These are phyloP conservation scores for Penicillium tannophilum DNA, from an alignment of 495 filamentous ascomycete genomes.

Conservation along the genomic window DNA sequence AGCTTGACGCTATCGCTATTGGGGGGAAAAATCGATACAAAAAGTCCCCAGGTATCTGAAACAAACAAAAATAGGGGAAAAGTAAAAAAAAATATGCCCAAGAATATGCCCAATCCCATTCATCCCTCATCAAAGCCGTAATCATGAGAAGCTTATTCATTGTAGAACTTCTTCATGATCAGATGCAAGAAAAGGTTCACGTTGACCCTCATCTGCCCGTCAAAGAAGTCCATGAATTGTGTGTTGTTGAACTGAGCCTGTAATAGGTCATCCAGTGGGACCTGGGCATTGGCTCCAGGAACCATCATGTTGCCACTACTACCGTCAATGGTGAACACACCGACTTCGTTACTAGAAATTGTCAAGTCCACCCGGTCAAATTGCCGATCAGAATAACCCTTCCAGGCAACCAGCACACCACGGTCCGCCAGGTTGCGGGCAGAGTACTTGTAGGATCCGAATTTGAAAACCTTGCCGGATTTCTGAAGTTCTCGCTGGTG, in stretches of 20 bases:
- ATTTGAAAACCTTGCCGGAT: slow-evolving; percentile 89
- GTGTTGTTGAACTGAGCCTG: slow-evolving; percentile 96
- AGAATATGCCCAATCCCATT: slow-evolving; percentile 28
- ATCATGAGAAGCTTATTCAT: slow-evolving; percentile 40
- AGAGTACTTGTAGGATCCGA: slow-evolving; percentile 95
- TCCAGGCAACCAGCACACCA: slow-evolving; percentile 87
- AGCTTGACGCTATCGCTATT: slow-evolving; percentile 29
- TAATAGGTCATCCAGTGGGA: slow-evolving; percentile 90
- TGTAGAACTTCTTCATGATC: slow-evolving; percentile 98
- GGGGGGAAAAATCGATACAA: slow-evolving; percentile 21
- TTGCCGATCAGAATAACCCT: slow-evolving; percentile 80
- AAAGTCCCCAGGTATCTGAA: slow-evolving; percentile 37
- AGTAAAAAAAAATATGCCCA: slow-evolving; percentile 32
- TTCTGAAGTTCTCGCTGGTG: slow-evolving; percentile 94
- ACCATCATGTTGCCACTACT: slow-evolving; percentile 93
- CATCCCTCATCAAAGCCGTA: slow-evolving; percentile 32
- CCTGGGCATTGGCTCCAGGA: slow-evolving; percentile 85
- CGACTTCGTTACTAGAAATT: slow-evolving; percentile 91
- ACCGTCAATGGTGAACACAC: slow-evolving; percentile 90
- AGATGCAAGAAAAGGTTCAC: slow-evolving; percentile 95
- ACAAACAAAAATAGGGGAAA: slow-evolving; percentile 31
- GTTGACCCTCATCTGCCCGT: slow-evolving; percentile 83
- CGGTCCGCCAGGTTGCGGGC: slow-evolving; percentile 87
- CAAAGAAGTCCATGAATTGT: slow-evolving; percentile 93
- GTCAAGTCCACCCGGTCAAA: slow-evolving; percentile 93